Base-by-base conservation (phyloP, 2,329 filamentous ascomycete species). In the Pestalotiopsis sp. region DNA sequence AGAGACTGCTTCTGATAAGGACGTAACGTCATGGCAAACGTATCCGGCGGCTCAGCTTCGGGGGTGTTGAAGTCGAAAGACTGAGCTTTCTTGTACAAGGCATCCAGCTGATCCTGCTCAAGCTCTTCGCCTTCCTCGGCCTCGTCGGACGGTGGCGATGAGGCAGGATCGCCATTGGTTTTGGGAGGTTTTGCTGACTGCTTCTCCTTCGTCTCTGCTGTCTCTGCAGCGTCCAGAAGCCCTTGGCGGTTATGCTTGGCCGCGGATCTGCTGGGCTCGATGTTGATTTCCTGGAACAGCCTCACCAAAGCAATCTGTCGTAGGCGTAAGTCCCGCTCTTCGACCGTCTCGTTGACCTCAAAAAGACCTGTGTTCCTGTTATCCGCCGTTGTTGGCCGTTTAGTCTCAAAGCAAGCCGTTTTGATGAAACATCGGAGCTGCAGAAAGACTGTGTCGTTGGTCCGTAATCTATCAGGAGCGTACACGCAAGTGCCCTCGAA, bases 1-100 rank as follows among this genome's bases (percentile, higher is more conserved):
- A 99, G 81, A 0, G 96, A 94, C 79, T 99, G 96, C 75, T 94
- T 97, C 78, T 99, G 96, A 73, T 99, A 99, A 64, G 93, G 94
- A 3, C 96, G 90, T 35, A 99, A 83, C 48, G 90, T 85, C 89
- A 99, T 90, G 5, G 86, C 85, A 78, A 99, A 99, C 0, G 90
- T 93, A 9, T 91, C 85, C 5, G 92, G 89, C 10, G 96, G 95
- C 73, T 97, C 91, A 10, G 93, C 91, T 77, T 94, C 91, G 1
- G 94, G 94, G 0, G 94, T 98, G 76, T 89, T 89, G 75, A 99
- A 98, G 78, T 99, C 96, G 74, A 98, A 98, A 0, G 94, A 94
- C 76, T 99, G 96, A 0, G 96, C 96, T 76, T 99, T 99, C 75
- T 92, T 93, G 80, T 99, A 99, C 1, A 99, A 81, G 0, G 92